Evolutionary conservation across 306 rosid species (phyloP).

Genomic region (Begonia loranthoides): DNA sequence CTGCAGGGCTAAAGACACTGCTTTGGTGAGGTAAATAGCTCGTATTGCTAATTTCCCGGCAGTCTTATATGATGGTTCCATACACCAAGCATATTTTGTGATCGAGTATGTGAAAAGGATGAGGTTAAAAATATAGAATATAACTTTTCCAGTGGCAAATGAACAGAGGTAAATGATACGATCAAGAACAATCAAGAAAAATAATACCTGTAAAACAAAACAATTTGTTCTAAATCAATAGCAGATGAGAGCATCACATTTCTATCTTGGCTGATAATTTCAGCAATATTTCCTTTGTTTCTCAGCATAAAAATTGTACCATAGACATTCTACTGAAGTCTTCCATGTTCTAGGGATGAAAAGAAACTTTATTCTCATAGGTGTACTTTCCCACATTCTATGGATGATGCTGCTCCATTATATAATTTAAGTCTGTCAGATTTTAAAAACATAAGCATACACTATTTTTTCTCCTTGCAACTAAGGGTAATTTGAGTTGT

Average conservation of each 20-base stretch:
- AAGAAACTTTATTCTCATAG: too few relatives aligned
- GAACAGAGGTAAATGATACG: slow-evolving; percentile 95
- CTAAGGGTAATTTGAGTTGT: too few relatives aligned
- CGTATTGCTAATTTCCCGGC: slow-evolving; percentile 71
- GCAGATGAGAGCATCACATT: too few relatives aligned
- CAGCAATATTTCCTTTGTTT: background rate
- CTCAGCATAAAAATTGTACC: too few relatives aligned
- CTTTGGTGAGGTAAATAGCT: slow-evolving; percentile 75
- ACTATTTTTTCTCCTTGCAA: too few relatives aligned
- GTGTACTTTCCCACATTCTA: too few relatives aligned
- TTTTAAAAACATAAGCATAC: too few relatives aligned
- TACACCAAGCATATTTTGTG: slow-evolving; percentile 83
- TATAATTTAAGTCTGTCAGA: too few relatives aligned
- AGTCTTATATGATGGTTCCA: slow-evolving; percentile 45
- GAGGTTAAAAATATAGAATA: slow-evolving; percentile 86
- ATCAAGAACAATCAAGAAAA: slow-evolving; percentile 95
- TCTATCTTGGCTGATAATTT: slow-evolving; percentile 16
- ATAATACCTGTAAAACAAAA: slow-evolving; percentile 56
- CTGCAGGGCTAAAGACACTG: slow-evolving; percentile 83
- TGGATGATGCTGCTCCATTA: too few relatives aligned
- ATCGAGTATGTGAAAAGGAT: slow-evolving; percentile 84
- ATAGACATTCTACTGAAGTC: too few relatives aligned
- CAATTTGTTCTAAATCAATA: background rate
- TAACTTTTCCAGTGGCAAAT: slow-evolving; percentile 79
- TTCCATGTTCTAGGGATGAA: too few relatives aligned